phyloP scores from a whole-genome alignment of 129 eudicot genomes.

The Silybum marianum region DNA sequence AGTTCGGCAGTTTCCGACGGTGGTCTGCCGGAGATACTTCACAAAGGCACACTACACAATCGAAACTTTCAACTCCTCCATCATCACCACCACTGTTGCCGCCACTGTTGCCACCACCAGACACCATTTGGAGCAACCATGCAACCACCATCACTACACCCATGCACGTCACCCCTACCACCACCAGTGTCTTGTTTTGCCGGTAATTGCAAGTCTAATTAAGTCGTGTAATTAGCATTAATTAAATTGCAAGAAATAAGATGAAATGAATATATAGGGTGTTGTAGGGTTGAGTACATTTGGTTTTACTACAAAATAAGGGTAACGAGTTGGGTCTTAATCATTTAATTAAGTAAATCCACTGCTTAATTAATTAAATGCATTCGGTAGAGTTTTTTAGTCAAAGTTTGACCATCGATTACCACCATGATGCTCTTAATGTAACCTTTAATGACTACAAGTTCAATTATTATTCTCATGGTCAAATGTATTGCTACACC shows the following conservation, averaged over 20 bases:
- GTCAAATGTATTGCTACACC: neutral
- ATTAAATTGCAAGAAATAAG: neutral
- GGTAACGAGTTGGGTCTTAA: neutral
- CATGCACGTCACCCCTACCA: neutral
- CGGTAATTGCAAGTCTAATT: neutral
- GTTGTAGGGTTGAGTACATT: neutral
- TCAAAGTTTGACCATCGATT: slow-evolving; percentile 20
- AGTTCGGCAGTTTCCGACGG: slow-evolving; percentile 20
- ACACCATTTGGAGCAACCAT: neutral
- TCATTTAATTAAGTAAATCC: neutral
- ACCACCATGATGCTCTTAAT: slow-evolving; percentile 1
- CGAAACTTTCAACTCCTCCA: neutral
- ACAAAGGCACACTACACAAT: slow-evolving; percentile 34
- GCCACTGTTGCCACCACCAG: neutral
- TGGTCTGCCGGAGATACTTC: slow-evolving; percentile 19
- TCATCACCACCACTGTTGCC: neutral
- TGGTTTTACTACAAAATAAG: slow-evolving; percentile 12
- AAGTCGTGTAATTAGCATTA: neutral
- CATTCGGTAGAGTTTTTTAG: neutral
- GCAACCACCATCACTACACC: slow-evolving; percentile 13
- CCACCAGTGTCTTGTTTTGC: neutral
- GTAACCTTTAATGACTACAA: slow-evolving; percentile 17
- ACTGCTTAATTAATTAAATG: neutral
- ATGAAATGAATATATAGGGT: slow-evolving; percentile 6
- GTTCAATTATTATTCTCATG: slow-evolving; percentile 10